Conservation (phyloP, 2,329 filamentous ascomycete genomes). For the Sporothrix sp. region DNA sequence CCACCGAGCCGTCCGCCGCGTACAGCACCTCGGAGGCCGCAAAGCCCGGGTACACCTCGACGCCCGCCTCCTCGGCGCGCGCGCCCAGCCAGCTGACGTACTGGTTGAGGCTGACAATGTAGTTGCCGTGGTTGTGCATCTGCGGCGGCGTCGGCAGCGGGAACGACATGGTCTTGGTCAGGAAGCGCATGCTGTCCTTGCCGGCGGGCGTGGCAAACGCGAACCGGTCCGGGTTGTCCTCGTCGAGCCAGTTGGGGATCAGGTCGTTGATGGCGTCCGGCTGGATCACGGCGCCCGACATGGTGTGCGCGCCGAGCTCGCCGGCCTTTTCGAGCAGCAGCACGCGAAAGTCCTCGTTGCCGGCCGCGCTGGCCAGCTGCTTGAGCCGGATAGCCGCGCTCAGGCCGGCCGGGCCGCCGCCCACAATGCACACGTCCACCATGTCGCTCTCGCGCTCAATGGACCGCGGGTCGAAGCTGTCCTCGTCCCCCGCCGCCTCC, state of each 20-base stretch:
- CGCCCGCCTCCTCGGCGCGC: constrained; percentile 88
- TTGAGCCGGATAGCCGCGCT: constrained; percentile 90
- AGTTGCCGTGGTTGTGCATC: constrained; percentile 98
- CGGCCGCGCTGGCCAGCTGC: constrained; percentile 86
- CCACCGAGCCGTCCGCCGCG: constrained; percentile 73
- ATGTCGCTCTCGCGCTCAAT: constrained; percentile 84
- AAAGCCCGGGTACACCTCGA: constrained; percentile 94
- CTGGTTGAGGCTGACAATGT: constrained; percentile 91
- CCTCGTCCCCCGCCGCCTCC: constrained; percentile 30
- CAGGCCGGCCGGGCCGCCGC: constrained; percentile 88
- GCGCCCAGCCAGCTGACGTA: constrained; percentile 94
- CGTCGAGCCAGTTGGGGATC: constrained; percentile 84
- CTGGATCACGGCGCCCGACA: constrained; percentile 92
- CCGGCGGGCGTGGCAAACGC: constrained; percentile 76
- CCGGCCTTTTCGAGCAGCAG: constrained; percentile 90
- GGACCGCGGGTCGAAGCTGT: constrained; percentile 53
- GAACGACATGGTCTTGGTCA: constrained; percentile 70
- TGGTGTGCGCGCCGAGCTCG: constrained; percentile 87
- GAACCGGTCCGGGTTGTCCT: constrained; percentile 81
- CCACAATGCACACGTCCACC: constrained; percentile 95
- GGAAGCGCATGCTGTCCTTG: constrained; percentile 82
- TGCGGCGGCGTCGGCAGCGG: constrained; percentile 84
- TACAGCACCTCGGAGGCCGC: constrained; percentile 91
- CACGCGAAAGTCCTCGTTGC: constrained; percentile 92
- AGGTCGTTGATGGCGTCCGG: constrained; percentile 82